A percentile compares a stretch with the other conserved stretches of the same genome.
phyloP scores from a whole-genome alignment of 164 flowering plant species.

The Cinnamomum micranthum region DNA sequence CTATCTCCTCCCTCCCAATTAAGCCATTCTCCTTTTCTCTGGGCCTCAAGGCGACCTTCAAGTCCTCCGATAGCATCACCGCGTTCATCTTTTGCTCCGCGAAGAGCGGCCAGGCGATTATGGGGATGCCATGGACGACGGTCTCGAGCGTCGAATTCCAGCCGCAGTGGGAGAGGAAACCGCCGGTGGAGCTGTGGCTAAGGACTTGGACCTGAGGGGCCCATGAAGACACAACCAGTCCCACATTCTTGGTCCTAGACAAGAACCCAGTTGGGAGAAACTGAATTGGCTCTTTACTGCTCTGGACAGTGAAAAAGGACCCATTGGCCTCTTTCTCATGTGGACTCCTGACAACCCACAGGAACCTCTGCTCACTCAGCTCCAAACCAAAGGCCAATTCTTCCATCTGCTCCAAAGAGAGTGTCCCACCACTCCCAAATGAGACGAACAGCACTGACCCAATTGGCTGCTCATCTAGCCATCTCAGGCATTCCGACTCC shows the following conservation, averaged over 20 bases:
- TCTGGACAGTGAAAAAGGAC: conserved; percentile 13
- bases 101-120: conserved; percentile 45
- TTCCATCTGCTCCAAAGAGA: conserved; percentile 22
- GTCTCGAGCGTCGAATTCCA: conserved; percentile 48
- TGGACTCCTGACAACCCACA: conserved; percentile 41
- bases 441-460: conserved; percentile 36
- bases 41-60: conserved; percentile 27
- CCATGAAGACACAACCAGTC: conserved; percentile 39
- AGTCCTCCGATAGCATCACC: conserved; percentile 23
- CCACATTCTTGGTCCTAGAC: conserved; percentile 26
- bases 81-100: conserved; percentile 50
- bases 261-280: conserved; percentile 33
- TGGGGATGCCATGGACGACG: conserved; percentile 31
- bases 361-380: conserved; percentile 33
- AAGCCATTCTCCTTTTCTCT: conserved; percentile 14
- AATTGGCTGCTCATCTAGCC: conserved; percentile 39
- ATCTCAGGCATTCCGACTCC: conserved; percentile 20
- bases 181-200: conserved; percentile 31
- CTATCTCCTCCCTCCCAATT: conserved; percentile 27
- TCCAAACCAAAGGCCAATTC: conserved; percentile 44
- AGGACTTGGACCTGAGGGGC: conserved; percentile 39
- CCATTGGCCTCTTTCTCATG: conserved; percentile 17
- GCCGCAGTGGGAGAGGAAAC: conserved; percentile 44
- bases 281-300: conserved; percentile 15
- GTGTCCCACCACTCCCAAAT: conserved; percentile 46